A percentile compares a stretch with the other conserved stretches of the same genome.
Evolutionary conservation across 306 rosid genomes (phyloP).

Genomic region (Castanea sativa): DNA sequence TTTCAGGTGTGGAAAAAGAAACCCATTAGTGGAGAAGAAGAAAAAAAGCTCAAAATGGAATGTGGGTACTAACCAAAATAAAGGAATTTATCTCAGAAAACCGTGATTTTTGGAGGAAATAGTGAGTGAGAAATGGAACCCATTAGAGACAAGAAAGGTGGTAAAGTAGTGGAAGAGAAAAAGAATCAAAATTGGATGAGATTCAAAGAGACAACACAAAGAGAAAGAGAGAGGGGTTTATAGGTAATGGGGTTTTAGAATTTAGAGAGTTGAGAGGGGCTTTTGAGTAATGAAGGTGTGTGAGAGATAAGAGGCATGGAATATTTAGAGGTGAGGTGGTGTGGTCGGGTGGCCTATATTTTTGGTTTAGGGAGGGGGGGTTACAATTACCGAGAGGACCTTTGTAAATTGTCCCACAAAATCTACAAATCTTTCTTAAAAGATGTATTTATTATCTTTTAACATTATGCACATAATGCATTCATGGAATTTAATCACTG

Average conservation of each 20-base stretch:
- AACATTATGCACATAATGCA: conserved; percentile 3
- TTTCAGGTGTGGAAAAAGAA: too few relatives aligned
- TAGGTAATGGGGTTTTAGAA: neutral
- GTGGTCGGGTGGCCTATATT: conserved; percentile 35
- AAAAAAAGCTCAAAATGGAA: too few relatives aligned
- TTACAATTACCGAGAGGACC: conserved; percentile 47
- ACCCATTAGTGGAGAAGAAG: too few relatives aligned
- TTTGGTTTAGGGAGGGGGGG: neutral
- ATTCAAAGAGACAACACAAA: conserved; percentile 24
- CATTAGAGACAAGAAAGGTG: conserved; percentile 24
- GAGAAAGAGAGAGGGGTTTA: neutral
- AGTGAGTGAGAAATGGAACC: conserved; percentile 26
- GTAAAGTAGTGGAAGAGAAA: neutral
- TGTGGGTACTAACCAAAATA: too few relatives aligned
- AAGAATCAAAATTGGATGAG: conserved; percentile 17
- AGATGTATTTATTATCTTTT: conserved; percentile 32
- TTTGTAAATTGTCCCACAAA: conserved; percentile 22
- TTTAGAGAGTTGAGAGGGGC: conserved; percentile 5
- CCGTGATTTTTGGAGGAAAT: conserved; percentile 6
- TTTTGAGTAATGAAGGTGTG: conserved; percentile 20
- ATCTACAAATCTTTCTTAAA: conserved; percentile 46
- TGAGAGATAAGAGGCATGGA: conserved; percentile 41
- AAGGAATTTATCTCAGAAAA: conserved; percentile 6
- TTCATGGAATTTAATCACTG: conserved; percentile 30
- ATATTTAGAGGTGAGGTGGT: conserved; percentile 11